These are phyloP conservation scores for Linderniella brevidens DNA, from an alignment of 257 asterid genomes.

Conservation along the genomic window DNA sequence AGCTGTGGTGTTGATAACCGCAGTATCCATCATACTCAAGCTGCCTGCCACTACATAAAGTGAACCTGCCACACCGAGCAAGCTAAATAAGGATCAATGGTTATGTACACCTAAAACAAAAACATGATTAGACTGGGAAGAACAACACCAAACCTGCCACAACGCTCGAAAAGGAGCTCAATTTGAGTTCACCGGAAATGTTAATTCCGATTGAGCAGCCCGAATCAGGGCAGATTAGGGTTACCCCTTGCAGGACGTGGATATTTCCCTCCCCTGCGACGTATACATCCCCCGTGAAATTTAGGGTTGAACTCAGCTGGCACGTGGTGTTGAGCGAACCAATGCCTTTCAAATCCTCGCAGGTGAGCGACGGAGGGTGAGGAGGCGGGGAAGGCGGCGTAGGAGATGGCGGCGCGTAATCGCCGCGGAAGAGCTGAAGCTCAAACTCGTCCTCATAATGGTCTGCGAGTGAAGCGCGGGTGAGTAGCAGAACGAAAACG, in stretches of 20 bases:
- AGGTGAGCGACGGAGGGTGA: conserved; percentile 75
- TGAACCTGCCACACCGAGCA: conserved; percentile 38
- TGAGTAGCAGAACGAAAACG: no score
- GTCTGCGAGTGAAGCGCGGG: no score
- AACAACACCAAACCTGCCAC: no score
- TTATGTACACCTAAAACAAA: no score
- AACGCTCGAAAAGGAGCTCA: no score
- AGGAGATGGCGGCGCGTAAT: conserved; percentile 98
- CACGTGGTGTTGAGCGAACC: conserved; percentile 86
- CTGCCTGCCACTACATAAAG: conserved; percentile 54
- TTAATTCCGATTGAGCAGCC: conserved; percentile 74
- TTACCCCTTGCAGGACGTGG: conserved; percentile 49
- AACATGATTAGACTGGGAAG: no score
- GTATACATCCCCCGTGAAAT: conserved; percentile 56
- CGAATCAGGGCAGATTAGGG: conserved; percentile 40
- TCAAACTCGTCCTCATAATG: no score
- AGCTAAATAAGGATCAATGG: no score
- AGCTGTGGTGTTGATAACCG: conserved; percentile 69
- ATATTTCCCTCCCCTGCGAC: conserved; percentile 81
- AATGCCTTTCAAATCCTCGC: conserved; percentile 76
- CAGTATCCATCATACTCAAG: conserved; percentile 42
- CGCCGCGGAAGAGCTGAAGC: conserved; percentile 46
- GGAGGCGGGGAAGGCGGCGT: conserved; percentile 97
- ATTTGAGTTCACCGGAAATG: conserved; percentile 50
- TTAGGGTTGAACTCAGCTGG: conserved; percentile 50